Conservation (phyloP, 1,284 basidiomycete species). For the Xerocomus nothofagi region DNA sequence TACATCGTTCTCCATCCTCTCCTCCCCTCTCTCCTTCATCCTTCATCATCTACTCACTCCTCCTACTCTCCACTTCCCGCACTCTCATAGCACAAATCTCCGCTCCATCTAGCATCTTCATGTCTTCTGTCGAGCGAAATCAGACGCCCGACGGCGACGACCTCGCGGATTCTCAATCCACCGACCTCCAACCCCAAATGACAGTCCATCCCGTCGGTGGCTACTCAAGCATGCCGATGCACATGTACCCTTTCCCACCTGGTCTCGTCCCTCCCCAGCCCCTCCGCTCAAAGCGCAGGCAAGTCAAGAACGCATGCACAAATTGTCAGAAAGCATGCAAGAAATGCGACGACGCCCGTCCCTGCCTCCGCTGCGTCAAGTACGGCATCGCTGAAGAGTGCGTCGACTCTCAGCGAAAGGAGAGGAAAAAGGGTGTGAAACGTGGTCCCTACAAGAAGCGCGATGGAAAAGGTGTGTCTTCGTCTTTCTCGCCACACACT, state of each 20-base stretch:
- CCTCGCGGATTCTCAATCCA: slow-evolving; percentile 36
- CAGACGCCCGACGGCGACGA: slow-evolving; percentile 39
- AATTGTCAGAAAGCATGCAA: slow-evolving; percentile 90
- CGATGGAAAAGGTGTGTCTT: slow-evolving; percentile 73
- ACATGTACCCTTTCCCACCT: slow-evolving; percentile 64
- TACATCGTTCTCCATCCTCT: slow-evolving; percentile 23
- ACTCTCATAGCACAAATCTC: slow-evolving; percentile 7
- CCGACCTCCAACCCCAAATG: slow-evolving; percentile 50
- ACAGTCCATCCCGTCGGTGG: slow-evolving; percentile 49
- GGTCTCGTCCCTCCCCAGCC: slow-evolving; percentile 47
- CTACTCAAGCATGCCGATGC: slow-evolving; percentile 58
- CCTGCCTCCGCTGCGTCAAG: slow-evolving; percentile 84
- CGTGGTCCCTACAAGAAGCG: slow-evolving; percentile 92
- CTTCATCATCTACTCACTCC: too few species aligned
- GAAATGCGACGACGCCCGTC: slow-evolving; percentile 86
- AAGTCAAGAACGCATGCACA: slow-evolving; percentile 89
- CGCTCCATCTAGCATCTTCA: slow-evolving; percentile 19
- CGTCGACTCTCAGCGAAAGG: slow-evolving; percentile 79
- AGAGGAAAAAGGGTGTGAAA: slow-evolving; percentile 84
- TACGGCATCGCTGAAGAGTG: slow-evolving; percentile 82
- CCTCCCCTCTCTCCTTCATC: slow-evolving; percentile 1
- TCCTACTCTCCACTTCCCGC: not conserved
- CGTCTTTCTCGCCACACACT: slow-evolving; percentile 30
- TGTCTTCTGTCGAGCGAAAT: slow-evolving; percentile 38
- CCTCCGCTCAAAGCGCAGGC: slow-evolving; percentile 72